Percentiles rank a stretch among this genome's conserved stretches.
These are phyloP conservation scores for Hansenula lynferdii DNA, from an alignment of 1,139 yeast species.

Conservation along the genomic window DNA sequence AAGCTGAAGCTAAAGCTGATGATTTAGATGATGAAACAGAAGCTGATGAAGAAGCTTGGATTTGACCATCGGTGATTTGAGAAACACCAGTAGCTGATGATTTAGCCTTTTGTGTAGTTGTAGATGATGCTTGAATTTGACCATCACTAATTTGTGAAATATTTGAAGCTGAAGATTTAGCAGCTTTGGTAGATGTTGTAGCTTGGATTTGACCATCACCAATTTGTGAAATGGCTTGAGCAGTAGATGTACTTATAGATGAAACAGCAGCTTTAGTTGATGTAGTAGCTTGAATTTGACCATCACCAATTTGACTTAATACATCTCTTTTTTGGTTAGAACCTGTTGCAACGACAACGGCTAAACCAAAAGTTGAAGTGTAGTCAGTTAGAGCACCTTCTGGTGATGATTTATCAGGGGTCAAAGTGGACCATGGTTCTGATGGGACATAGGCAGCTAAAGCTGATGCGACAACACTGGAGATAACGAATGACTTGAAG, in stretches of 20 bases:
- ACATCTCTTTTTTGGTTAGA: slow-evolving; percentile 23
- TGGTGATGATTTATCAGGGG: slow-evolving; percentile 29
- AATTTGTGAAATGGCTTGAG: slow-evolving; percentile 36
- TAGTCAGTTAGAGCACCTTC: slow-evolving; percentile 34
- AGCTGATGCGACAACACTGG: too few relatives aligned
- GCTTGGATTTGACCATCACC: slow-evolving; percentile 43
- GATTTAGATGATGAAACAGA: slow-evolving; percentile 3
- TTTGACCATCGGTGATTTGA: too few relatives aligned
- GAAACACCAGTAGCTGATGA: too few relatives aligned
- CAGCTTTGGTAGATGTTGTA: slow-evolving; percentile 27
- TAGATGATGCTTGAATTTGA: slow-evolving; percentile 22
- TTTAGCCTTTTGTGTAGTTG: too few relatives aligned
- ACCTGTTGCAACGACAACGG: slow-evolving; percentile 42
- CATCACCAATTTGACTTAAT: too few relatives aligned
- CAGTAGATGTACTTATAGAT: slow-evolving; percentile 29
- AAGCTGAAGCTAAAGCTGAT: slow-evolving; percentile 7
- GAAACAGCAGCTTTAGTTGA: slow-evolving; percentile 35
- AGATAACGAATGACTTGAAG: slow-evolving; percentile 17
- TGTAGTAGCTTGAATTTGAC: slow-evolving; percentile 36
- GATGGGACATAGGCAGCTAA: slow-evolving; percentile 27
- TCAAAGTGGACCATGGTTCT: slow-evolving; percentile 31
- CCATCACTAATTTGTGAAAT: slow-evolving; percentile 8
- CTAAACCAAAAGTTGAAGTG: slow-evolving; percentile 34
- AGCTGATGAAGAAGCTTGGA: too few relatives aligned
- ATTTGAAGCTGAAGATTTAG: slow-evolving; percentile 38